phyloP scores from a whole-genome alignment of 345 rosid genomes.

The Salix viminalis region DNA sequence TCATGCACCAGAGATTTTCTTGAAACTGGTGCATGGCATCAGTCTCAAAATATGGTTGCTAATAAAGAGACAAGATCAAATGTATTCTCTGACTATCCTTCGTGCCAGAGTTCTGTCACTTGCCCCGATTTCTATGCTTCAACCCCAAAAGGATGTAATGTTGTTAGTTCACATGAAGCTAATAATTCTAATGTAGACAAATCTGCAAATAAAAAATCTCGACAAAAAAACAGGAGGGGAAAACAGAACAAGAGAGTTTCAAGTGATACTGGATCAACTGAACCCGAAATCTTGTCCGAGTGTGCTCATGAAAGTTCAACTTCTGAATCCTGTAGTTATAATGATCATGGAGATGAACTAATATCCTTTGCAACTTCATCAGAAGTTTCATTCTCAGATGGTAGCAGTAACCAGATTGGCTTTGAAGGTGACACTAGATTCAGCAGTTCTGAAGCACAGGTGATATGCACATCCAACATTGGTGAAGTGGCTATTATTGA shows the following conservation, averaged over 20 bases:
- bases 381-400: conserved; percentile 22
- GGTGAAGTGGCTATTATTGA: conserved; percentile 22
- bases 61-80: conserved; percentile 19
- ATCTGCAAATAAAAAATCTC: conserved; percentile 20
- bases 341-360: conserved; percentile 13
- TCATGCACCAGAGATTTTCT: conserved; percentile 22
- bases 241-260: conserved; percentile 30
- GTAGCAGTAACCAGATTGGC: conserved; percentile 8
- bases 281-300: conserved; percentile 19
- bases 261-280: conserved; percentile 18
- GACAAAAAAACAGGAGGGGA: conserved; percentile 37
- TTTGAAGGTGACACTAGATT: conserved; percentile 8
- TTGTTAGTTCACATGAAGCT: conserved; percentile 18
- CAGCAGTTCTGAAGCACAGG: conserved; percentile 6
- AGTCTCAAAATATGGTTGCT: conserved; percentile 20
- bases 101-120: conserved; percentile 17
- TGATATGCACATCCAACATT: conserved; percentile 9
- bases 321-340: conserved; percentile 19
- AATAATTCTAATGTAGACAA: conserved; percentile 20
- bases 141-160: conserved; percentile 19
- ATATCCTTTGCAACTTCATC: conserved; percentile 18
- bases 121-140: conserved; percentile 19
- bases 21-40: conserved; percentile 25
- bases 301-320: conserved; percentile 15
- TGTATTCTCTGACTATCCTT: conserved; percentile 14